Evolutionary conservation across 768 basidiomycete genomes (phyloP).

Genomic region (Mycena maculata): DNA sequence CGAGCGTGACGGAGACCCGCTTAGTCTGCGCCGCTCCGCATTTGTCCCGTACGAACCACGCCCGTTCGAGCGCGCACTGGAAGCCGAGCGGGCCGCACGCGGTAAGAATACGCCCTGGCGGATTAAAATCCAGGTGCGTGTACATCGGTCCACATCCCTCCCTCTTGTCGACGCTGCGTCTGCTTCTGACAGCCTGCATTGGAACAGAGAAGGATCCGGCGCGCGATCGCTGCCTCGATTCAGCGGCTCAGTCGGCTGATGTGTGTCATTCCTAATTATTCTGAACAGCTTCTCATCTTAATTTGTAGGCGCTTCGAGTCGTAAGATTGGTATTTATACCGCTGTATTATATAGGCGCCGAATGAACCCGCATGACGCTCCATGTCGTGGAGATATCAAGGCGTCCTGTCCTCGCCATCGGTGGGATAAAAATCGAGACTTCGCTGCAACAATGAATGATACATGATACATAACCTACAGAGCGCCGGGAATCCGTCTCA

Average conservation of each 20-base stretch:
- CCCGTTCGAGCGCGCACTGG: not conserved
- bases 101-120: not conserved
- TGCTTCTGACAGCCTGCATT: not conserved
- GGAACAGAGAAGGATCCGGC: conserved; percentile 1
- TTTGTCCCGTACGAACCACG: conserved; percentile 17
- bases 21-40: conserved; percentile 24
- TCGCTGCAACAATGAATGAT: too few species aligned
- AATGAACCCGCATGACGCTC: too few species aligned
- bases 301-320: conserved; percentile 9
- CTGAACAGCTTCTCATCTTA: not conserved
- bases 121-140: conserved; percentile 11
- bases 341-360: too few species aligned
- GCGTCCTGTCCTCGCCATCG: too few species aligned
- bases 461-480: not conserved
- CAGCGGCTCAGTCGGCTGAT: conserved; percentile 8
- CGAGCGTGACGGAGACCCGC: conserved; percentile 23
- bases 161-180: not conserved
- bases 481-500: not conserved
- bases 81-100: not conserved
- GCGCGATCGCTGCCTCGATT: too few species aligned
- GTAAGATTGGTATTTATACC: not conserved
- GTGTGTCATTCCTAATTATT: conserved; percentile 3
- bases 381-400: too few species aligned
- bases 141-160: not conserved
- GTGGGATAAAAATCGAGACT: too few species aligned